These are phyloP conservation scores for Carex scoparia DNA, from an alignment of 176 grass and related monocot species.

Conservation along the genomic window DNA sequence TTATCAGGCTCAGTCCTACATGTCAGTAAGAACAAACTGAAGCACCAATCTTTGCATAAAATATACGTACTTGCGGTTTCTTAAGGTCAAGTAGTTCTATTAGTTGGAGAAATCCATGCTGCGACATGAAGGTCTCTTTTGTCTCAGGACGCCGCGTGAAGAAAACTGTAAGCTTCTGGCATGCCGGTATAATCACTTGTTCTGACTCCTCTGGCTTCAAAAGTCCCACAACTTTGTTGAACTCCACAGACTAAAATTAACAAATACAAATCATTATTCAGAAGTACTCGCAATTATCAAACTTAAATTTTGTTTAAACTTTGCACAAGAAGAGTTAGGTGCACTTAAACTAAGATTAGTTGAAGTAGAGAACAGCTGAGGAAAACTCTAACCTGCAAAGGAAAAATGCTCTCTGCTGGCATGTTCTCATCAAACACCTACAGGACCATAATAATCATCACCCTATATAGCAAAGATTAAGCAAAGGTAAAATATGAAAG, in stretches of 20 bases:
- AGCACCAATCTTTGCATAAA: neutral
- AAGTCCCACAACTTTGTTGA: conserved; percentile 88
- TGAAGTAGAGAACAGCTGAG: neutral
- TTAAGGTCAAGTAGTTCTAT: conserved; percentile 95
- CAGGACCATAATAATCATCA: conserved; percentile 20
- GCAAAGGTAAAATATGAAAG: neutral
- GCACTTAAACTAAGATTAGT: neutral
- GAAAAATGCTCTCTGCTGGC: conserved; percentile 59
- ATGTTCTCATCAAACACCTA: conserved; percentile 69
- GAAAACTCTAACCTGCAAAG: conserved; percentile 59
- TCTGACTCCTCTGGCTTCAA: conserved; percentile 82
- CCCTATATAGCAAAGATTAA: conserved; percentile 23
- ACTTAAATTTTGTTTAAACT: neutral
- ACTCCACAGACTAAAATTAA: conserved; percentile 72
- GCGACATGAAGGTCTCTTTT: conserved; percentile 84
- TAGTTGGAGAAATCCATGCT: conserved; percentile 87
- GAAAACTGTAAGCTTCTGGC: conserved; percentile 77
- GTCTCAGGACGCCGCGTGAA: conserved; percentile 76
- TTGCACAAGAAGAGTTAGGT: neutral
- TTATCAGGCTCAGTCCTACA: neutral
- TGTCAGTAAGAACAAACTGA: neutral
- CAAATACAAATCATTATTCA: conserved; percentile 3
- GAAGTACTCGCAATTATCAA: neutral
- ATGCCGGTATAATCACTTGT: conserved; percentile 81
- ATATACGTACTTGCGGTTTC: conserved; percentile 70